Conservation (phyloP, 345 rosid genomes). For the Hibiscus mutabilis region DNA sequence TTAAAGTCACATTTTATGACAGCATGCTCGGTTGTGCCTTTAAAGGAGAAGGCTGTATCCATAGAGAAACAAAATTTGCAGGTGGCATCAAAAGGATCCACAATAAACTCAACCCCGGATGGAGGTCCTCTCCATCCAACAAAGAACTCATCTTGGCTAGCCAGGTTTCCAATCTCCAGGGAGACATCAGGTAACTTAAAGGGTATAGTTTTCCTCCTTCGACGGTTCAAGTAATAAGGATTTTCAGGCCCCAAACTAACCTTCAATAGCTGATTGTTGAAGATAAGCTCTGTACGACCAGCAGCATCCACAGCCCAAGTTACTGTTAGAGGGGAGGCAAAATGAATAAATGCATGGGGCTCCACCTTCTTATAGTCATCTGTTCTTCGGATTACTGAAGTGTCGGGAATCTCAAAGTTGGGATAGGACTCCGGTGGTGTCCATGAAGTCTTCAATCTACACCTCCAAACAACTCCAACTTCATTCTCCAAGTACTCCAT, state of each 20-base stretch:
- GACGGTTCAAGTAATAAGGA: constrained; percentile 48
- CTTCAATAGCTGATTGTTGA: constrained; percentile 40
- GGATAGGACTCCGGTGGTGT: constrained; percentile 81
- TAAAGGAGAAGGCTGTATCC: constrained; percentile 38
- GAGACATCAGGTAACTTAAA: constrained; percentile 43
- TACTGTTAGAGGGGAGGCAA: constrained; percentile 43
- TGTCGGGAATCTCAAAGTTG: constrained; percentile 34
- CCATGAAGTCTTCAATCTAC: constrained; percentile 80
- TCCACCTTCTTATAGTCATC: constrained; percentile 50
- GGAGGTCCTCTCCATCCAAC: constrained; percentile 63
- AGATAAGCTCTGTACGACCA: constrained; percentile 32
- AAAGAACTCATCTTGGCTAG: constrained; percentile 44
- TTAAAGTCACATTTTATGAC: constrained; percentile 25
- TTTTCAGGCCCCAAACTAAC: constrained; percentile 70
- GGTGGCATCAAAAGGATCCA: constrained; percentile 74
- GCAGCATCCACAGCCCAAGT: constrained; percentile 43
- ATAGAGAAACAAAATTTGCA: constrained; percentile 1
- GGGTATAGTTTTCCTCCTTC: constrained; percentile 55
- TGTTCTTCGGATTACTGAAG: constrained; percentile 18
- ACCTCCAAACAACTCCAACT: constrained; percentile 75
- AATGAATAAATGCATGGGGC: constrained; percentile 89
- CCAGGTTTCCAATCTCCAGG: constrained; percentile 36
- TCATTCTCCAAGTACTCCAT: constrained; percentile 43
- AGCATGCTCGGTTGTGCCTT: constrained; percentile 34
- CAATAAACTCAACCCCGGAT: constrained; percentile 54